Percentiles rank a stretch among this genome's conserved stretches.
These are phyloP conservation scores for Coniochaeta prunicola DNA, from an alignment of 2,329 filamentous ascomycete species.

Conservation along the genomic window DNA sequence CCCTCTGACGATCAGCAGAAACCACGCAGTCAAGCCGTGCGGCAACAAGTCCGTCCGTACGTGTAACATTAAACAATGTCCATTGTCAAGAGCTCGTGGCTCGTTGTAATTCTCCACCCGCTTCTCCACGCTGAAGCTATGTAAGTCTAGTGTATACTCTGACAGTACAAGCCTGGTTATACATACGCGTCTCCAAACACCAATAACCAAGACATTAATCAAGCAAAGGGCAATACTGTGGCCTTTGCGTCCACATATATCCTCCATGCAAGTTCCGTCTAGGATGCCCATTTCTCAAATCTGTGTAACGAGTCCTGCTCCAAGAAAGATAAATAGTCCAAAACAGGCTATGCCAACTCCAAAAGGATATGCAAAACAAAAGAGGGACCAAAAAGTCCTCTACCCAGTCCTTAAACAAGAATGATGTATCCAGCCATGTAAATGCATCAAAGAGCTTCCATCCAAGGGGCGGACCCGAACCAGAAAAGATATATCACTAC, in stretches of 20 bases:
- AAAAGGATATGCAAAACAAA: not conserved
- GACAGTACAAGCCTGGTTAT: not conserved
- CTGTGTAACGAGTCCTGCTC: constrained; percentile 1
- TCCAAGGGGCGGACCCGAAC: not conserved
- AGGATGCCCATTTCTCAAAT: not conserved
- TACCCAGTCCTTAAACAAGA: not conserved
- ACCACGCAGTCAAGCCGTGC: no score
- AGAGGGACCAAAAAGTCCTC: not conserved
- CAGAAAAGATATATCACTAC: not conserved
- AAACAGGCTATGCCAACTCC: not conserved
- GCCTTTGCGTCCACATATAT: not conserved
- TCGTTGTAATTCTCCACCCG: not conserved
- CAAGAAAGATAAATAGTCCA: not conserved
- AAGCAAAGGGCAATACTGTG: not conserved
- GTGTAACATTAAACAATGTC: not conserved
- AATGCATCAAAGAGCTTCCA: not conserved
- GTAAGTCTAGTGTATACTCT: not conserved
- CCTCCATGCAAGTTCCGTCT: not conserved
- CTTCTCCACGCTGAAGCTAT: not conserved
- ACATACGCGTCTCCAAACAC: not conserved
- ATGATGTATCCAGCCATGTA: not conserved
- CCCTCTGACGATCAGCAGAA: no score
- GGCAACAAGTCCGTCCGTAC: no score
- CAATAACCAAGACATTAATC: constrained; percentile 1
- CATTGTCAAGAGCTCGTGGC: not conserved